These are phyloP conservation scores for Ophiostoma perfectum DNA, from an alignment of 2,329 filamentous ascomycete genomes.

Conservation along the genomic window DNA sequence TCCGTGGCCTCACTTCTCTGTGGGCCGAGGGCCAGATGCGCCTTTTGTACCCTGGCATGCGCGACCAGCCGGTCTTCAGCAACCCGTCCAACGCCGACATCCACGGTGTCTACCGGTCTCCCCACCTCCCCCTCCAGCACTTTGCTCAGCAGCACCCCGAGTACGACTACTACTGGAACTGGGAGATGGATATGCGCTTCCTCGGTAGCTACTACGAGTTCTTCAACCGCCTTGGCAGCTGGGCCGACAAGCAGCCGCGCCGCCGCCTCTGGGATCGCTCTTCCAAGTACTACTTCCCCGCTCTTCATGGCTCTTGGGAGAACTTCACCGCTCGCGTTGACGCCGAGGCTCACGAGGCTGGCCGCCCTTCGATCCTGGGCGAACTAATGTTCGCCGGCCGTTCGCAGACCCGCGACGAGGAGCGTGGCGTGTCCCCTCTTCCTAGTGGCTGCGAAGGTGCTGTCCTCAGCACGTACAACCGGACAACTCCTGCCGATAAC, in stretches of 20 bases:
- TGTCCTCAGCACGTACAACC: constrained; percentile 30
- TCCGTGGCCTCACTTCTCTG: constrained; percentile 71
- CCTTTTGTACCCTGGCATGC: constrained; percentile 65
- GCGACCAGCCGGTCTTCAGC: constrained; percentile 59
- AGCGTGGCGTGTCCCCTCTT: constrained; percentile 48
- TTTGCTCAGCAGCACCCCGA: constrained; percentile 59
- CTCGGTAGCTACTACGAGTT: constrained; percentile 67
- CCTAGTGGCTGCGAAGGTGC: constrained; percentile 51
- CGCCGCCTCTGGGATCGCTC: constrained; percentile 73
- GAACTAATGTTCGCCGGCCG: constrained; percentile 51
- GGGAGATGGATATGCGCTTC: constrained; percentile 64
- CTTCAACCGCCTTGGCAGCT: constrained; percentile 60
- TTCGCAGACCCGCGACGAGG: constrained; percentile 45
- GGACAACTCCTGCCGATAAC: constrained; percentile 20
- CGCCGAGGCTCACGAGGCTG: constrained; percentile 51
- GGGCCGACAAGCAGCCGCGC: constrained; percentile 63
- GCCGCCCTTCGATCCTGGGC: constrained; percentile 61
- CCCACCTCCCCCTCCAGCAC: constrained; percentile 58
- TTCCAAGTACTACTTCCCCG: constrained; percentile 69
- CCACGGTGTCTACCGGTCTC: constrained; percentile 63
- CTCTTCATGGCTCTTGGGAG: constrained; percentile 63
- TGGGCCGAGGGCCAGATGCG: constrained; percentile 85
- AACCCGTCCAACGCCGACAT: constrained; percentile 54
- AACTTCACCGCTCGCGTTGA: constrained; percentile 64
- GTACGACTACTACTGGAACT: constrained; percentile 65